Base-by-base conservation (phyloP, 306 rosid species). In the Gynostemma pentaphyllum region DNA sequence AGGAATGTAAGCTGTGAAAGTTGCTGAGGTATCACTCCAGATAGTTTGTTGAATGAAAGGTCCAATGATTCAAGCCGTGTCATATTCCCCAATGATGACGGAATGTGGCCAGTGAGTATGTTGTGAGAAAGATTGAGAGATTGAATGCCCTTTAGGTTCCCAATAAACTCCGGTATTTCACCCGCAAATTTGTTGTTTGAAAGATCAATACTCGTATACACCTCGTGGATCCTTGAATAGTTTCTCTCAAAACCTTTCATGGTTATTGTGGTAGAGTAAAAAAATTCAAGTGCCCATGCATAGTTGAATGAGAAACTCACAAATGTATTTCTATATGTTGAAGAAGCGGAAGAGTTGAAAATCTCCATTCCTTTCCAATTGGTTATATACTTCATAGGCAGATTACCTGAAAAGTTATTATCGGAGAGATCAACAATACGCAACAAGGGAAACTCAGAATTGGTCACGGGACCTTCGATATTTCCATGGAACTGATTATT, bases 401-500 rank as follows among this genome's bases (percentile, higher is more conserved):
- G 21, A 2, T 9, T 5, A n/a, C 72, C 53, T 5, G 50, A 24
- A 30, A 75, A 57, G 1, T 12, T 45, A 26, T 70, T 75, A 24
- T 51, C 6, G 0, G 69, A 66, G 0, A 75, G 10, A 27, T 70
- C 79, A 9, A 66, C 9, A 1, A 75, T 5, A 2, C 24, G 67
- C 51, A 75, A 11, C 3, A 16, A 16, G 0, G 68, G 39, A 42
- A 75, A 46, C 4, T 41, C 29, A 1, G 0, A 0, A 1, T 51
- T 1, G 19, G 34, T 9, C 1, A 21, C 7, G 0, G 45, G 62
- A 13, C 45, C 50, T 16, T 39, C 21, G n/a, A 75, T 79, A 0
- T 1, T 6, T 1, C 81, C 81, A 15, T 54, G 2, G 16, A 76
- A 68, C 12, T 32, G 4, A 11, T 72, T 77, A 0, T 59, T 22